A percentile compares a stretch with the other conserved stretches of the same genome.
These are phyloP conservation scores for Populus alba DNA, from an alignment of 345 rosid species.

Conservation along the genomic window DNA sequence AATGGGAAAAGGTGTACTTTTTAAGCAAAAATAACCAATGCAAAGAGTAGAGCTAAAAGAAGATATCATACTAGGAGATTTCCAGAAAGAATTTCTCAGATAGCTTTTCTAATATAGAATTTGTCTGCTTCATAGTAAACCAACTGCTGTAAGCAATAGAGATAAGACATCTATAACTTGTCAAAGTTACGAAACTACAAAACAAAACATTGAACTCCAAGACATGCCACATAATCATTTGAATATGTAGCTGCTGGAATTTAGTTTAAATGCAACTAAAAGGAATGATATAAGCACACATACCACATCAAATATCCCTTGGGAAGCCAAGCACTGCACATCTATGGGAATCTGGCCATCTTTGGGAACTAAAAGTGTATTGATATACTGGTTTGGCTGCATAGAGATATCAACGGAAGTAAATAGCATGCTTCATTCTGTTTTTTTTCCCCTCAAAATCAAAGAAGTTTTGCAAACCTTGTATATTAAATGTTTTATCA, in stretches of 20 bases:
- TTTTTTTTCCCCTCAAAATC: background rate
- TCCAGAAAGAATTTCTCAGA: background rate
- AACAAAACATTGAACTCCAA: background rate
- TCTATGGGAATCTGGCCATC: constrained; percentile 65
- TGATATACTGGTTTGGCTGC: constrained; percentile 80
- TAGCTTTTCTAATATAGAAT: background rate
- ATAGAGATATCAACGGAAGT: constrained; percentile 20
- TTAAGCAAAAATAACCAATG: background rate
- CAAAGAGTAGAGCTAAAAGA: background rate
- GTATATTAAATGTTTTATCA: background rate
- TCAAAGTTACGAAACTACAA: background rate
- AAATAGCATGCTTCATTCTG: constrained; percentile 5
- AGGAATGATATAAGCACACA: constrained; percentile 4
- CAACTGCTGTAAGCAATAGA: background rate
- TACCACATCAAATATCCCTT: constrained; percentile 75
- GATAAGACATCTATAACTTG: background rate
- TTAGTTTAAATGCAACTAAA: background rate
- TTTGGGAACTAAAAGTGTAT: constrained; percentile 74
- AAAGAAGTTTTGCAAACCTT: background rate
- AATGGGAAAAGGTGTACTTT: background rate
- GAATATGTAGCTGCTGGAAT: background rate
- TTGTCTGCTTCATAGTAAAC: background rate
- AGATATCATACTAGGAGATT: background rate
- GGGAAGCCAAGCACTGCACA: constrained; percentile 48
- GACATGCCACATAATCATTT: background rate